phyloP scores from a whole-genome alignment of 1,284 basidiomycete species.

The Rhizoctonia solani region DNA sequence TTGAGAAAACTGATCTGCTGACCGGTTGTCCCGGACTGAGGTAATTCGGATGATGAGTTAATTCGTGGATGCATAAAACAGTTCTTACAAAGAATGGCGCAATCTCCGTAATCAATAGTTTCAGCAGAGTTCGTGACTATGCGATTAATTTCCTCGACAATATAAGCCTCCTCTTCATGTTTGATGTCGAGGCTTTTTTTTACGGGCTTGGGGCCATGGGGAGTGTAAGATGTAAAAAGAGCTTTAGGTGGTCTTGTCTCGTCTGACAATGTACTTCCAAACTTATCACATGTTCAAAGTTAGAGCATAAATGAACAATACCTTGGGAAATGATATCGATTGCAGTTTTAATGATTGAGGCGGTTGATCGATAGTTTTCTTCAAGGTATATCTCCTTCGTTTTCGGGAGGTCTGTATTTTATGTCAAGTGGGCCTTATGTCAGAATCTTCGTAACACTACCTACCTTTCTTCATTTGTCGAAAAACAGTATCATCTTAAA shows the following conservation, averaged over 20 bases:
- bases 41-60: conserved; percentile 40
- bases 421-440: no score
- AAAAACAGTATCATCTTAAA: conserved; percentile 70
- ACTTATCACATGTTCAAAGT: no score
- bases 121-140: conserved; percentile 75
- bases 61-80: conserved; percentile 14
- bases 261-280: not conserved
- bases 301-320: no score
- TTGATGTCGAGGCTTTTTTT: conserved; percentile 40
- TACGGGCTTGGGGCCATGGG: conserved; percentile 2
- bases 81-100: conserved; percentile 73
- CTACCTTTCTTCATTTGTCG: conserved; percentile 75
- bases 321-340: conserved; percentile 83
- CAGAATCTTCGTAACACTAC: no score
- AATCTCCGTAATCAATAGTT: conserved; percentile 73
- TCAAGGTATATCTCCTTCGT: conserved; percentile 77
- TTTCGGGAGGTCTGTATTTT: conserved; percentile 45
- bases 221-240: conserved; percentile 1
- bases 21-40: conserved; percentile 80
- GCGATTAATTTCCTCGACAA: conserved; percentile 81
- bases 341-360: conserved; percentile 73
- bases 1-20: no score
- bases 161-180: conserved; percentile 67
- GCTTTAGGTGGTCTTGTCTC: not conserved
- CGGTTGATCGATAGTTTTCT: conserved; percentile 87